Base-by-base conservation (phyloP, 371 early-diverging fungal genomes). In the Smittium culicis region DNA sequence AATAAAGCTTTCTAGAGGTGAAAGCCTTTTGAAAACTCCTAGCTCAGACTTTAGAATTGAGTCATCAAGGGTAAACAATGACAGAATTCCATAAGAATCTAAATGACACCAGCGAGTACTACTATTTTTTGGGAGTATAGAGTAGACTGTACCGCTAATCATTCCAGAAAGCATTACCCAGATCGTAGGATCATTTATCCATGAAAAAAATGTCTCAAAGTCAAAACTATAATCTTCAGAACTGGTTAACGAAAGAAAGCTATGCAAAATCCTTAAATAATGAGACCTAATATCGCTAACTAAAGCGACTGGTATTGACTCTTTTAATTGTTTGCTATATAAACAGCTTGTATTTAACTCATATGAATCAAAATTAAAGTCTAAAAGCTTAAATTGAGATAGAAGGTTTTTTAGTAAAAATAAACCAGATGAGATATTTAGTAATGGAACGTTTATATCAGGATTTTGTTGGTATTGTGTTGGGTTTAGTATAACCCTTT, bases 201-300 rank as follows among this genome's bases (percentile, higher is more conserved):
- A 17, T 25, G 27, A 35, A 64, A 29, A 64, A 64, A 64, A 64
- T 45, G 24, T 45, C 8, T 34, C 54, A 45, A 64, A 64, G n/a
- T 64, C 65, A 34, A 29, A 20, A 17, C 1, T 28, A 35, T 27
- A 34, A 25, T 16, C 25, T 27, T 64, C 45, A 17, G 16, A 20
- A 20, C 45, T 45, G 3, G 65, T 27, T 27, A 64, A 35, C n/a
- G 14, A 35, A 3, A 64, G 17, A 29, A 64, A 27, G 30, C 27
- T 64, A 29, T 64, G 35, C 3, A 64, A 35, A 35, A 64, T 34
- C 2, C 65, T 3, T 45, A 24, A 17, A 35, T 45, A 64, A 24
- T 32, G 35, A 3, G 11, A 2, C 1, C 29, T 5, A 25, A 64
- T 45, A 5, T 64, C 35, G 5, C 27, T 11, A 8, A 64, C 25